Evolutionary conservation across 2,329 filamentous ascomycete genomes (phyloP), one percentile per base, ranked within the genome.

Genomic region (Exutisphaerella laricina): DNA sequence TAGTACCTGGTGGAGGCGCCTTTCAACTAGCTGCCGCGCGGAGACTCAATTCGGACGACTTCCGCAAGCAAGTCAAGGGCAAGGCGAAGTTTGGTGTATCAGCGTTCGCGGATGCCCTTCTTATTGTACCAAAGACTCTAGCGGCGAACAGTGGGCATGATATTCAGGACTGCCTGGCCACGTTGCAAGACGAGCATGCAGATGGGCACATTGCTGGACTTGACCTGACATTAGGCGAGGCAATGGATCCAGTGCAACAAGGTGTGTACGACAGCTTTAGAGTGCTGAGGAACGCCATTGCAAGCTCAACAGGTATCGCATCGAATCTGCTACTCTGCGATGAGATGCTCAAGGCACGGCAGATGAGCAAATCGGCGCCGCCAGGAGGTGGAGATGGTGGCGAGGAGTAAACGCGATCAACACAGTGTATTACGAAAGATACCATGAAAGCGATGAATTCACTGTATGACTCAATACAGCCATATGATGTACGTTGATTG

Each of bases 181-280:
- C 78, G 29, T 73, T 98, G 45, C 86, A 94, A 64, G 88, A 96
- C 58, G 90, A 94, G 67, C 75, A 85, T 55, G 73, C 75, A 5
- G 85, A 96, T 23, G 90, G 90, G 44, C 86, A 92, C 57, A 69
- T 86, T 30, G 88, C 92, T 44, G 92, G 92, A 14, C 72, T 98
- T 51, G 85, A 97, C 63, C 74, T 98, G 43, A 76, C 82, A 37
- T 88, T 86, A 4, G 92, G 92, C 47, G 82, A 92, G 61, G 84
- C 90, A 2, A 97, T 97, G 89, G 92, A 97, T 61, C 92, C 92
- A 1, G 82, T 88, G 48, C 80, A 94, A 54, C 85, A 86, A 63
- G 92, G 92, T 58, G 84, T 98, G 6, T 98, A 86, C 65, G 92
- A 98, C 66, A 96, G 89, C 10, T 98, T 94, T 80, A 80, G 92